Base-by-base conservation (phyloP, 257 asterid genomes). In the Nicotiana tabacum region DNA sequence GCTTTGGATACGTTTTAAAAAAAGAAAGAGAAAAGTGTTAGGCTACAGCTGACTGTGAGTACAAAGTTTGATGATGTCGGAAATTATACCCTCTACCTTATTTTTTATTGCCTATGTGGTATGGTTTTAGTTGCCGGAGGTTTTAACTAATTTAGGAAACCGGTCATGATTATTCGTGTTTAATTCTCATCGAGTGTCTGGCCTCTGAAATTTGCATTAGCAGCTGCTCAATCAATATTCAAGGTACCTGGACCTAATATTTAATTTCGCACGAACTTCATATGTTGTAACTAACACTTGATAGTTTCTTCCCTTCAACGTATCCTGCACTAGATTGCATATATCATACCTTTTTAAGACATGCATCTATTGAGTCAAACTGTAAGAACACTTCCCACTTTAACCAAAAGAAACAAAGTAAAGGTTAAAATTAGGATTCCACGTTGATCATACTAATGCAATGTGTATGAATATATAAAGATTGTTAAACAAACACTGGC, bases 1-100 rank as follows among this genome's bases (percentile, higher is more conserved):
- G 15, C 83, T 61, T 81, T 57, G 80, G 78, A 30, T 67, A 18
- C 83, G 32, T 74, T 64, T 83, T 43, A 10, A 64, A 66, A 32
- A 48, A 37, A 21, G 24, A 6, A 35, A 6, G 61, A 72, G 32
- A 80, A 79, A 72, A 66, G 37, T 32, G 67, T 85, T 66, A 35
- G 0, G 80, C 46, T 35, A 43, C 51, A 2, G 35, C 68, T 65
- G 68, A 76, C 48, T 18, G 10, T 43, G 70, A 51, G 53, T 27
- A 80, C 61, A 37, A 10, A 57, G 15, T 3, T 61, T 24, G 16
- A 32, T 67, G 77, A 27, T 10, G 77, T 67, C 37, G 77, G 21
- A 18, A 15, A 32, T 16, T 39, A 48, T 32, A 69, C 55, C 46
- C 9, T 29, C 27, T 10, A 11, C n/a, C 24, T 69, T 27, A 53